phyloP scores from a whole-genome alignment of 2,329 filamentous ascomycete genomes.

The Arthrocladium fulminans region DNA sequence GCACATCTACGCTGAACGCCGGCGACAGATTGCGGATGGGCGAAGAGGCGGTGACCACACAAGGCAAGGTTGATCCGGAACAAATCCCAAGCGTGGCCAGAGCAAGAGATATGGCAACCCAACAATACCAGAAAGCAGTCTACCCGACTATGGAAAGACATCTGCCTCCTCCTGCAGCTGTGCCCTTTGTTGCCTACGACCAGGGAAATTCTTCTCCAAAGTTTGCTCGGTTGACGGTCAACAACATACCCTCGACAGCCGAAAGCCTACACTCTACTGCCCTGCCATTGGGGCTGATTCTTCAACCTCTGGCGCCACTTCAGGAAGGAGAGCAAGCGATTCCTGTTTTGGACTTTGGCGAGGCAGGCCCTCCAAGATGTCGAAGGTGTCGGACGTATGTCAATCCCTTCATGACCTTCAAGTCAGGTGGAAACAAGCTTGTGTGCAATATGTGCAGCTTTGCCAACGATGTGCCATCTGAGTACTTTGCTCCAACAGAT shows the following conservation, averaged over 20 bases:
- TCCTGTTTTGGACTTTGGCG: conserved; percentile 91
- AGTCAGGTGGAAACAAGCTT: conserved; percentile 87
- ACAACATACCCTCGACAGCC: conserved; percentile 76
- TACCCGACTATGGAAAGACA: conserved; percentile 96
- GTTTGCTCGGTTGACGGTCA: conserved; percentile 81
- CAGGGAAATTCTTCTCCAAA: conserved; percentile 96
- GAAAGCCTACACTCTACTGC: conserved; percentile 74
- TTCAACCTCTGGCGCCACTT: conserved; percentile 78
- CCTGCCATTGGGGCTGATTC: conserved; percentile 73
- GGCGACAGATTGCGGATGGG: conserved; percentile 30
- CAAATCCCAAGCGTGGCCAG: conserved; percentile 85
- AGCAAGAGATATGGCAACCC: conserved; percentile 71
- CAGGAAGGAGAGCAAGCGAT: conserved; percentile 79
- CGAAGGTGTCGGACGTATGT: conserved; percentile 91
- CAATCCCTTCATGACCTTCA: conserved; percentile 98
- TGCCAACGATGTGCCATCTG: conserved; percentile 82
- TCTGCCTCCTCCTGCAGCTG: conserved; percentile 75
- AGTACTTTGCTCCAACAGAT: conserved; percentile 89
- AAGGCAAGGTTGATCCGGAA: conserved; percentile 75
- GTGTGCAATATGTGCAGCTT: conserved; percentile 98
- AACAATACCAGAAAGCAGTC: conserved; percentile 75
- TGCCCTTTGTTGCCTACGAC: conserved; percentile 88
- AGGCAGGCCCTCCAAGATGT: conserved; percentile 80
- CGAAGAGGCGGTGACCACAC: conserved; percentile 52
- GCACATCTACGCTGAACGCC: conserved; percentile 12